Evolutionary conservation across 805 yeast genomes (phyloP).

Genomic region (Myxozyma neglecta): DNA sequence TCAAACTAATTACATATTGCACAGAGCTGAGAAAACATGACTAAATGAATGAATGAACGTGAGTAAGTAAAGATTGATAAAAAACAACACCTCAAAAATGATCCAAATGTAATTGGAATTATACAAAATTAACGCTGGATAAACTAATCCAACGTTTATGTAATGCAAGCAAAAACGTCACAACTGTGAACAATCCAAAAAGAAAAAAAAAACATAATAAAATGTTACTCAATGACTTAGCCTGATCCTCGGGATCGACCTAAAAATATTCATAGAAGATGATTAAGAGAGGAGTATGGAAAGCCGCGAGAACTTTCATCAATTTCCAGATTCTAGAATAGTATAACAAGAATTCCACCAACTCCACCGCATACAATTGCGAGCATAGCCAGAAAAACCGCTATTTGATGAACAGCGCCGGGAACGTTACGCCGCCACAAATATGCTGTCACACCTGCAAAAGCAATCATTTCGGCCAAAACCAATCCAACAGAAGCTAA

Average conservation of each 20-base stretch:
- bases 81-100: constrained; percentile 7
- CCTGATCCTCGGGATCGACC: too few relatives aligned
- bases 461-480: constrained; percentile 46
- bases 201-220: too few relatives aligned
- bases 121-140: background rate
- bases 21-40: background rate
- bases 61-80: background rate
- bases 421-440: constrained; percentile 45
- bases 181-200: background rate
- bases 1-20: background rate
- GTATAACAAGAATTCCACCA: constrained; percentile 42
- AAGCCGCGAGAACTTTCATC: background rate
- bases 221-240: too few relatives aligned
- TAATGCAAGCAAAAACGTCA: background rate
- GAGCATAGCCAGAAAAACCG: constrained; percentile 48
- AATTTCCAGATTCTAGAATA: background rate
- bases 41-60: background rate
- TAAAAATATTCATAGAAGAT: background rate
- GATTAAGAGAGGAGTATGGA: background rate
- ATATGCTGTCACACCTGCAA: constrained; percentile 49
- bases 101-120: background rate
- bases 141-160: background rate
- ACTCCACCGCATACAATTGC: constrained; percentile 47
- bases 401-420: constrained; percentile 46
- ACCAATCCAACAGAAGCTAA: constrained; percentile 42